phyloP scores from a whole-genome alignment of 2,329 filamentous ascomycete genomes.

The Fusarium mexicanum region DNA sequence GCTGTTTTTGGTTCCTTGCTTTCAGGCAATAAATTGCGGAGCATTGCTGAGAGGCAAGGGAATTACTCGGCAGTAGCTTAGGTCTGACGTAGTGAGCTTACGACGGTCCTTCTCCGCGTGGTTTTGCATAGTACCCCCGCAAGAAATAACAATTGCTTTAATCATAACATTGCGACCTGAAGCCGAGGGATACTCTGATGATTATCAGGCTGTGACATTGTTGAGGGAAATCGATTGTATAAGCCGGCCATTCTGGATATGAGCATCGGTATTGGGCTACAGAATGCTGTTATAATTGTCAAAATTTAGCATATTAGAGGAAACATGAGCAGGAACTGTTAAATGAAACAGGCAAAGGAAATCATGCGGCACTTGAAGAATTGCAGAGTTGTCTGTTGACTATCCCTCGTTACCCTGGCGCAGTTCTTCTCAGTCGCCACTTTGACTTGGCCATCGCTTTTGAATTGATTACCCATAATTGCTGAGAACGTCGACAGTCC shows the following conservation, averaged over 20 bases:
- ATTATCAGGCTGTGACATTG: accelerated
- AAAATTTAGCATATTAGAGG: too few species aligned
- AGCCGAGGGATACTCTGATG: accelerated
- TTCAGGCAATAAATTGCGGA: neutral
- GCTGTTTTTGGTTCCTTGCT: too few species aligned
- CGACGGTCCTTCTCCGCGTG: accelerated
- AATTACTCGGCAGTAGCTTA: neutral
- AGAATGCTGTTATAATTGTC: neutral
- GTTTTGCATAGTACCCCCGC: neutral
- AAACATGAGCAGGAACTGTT: neutral
- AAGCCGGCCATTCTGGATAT: accelerated
- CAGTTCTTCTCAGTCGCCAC: accelerated
- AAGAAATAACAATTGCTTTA: accelerated
- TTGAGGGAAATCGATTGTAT: neutral
- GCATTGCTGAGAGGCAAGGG: accelerated
- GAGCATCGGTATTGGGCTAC: neutral
- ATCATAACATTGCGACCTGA: neutral
- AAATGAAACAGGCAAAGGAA: accelerated
- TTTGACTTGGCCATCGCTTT: too few species aligned
- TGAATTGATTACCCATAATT: neutral
- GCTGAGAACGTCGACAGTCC: accelerated
- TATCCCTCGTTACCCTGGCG: accelerated
- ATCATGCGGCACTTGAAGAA: accelerated
- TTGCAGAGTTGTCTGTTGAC: accelerated
- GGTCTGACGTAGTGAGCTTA: neutral